Conservation (phyloP, 2,329 filamentous ascomycete species). For the Sporothrix mexicana region DNA sequence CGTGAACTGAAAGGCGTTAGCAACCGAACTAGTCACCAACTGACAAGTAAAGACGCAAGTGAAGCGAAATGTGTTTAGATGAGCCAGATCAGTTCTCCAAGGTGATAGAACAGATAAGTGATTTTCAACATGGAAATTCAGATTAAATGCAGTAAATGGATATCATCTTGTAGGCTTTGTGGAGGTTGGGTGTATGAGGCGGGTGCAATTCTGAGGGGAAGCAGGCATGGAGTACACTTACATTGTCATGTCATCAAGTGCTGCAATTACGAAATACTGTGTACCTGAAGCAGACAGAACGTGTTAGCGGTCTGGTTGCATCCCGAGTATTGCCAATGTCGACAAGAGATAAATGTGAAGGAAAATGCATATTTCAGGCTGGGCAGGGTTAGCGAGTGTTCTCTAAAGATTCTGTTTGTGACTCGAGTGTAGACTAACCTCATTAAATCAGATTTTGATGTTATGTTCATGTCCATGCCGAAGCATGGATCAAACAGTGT, state of each 20-base stretch:
- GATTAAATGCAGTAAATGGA: constrained; percentile 53
- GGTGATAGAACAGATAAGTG: constrained; percentile 52
- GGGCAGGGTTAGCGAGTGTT: constrained; percentile 34
- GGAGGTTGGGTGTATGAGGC: background rate
- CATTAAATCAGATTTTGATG: constrained; percentile 61
- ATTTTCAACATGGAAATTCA: constrained; percentile 63
- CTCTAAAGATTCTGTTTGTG: background rate
- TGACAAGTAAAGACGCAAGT: constrained; percentile 36
- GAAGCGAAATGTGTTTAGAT: background rate
- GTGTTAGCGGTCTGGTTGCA: constrained; percentile 27
- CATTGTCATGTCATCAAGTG: background rate
- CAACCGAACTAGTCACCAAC: background rate
- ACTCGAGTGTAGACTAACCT: constrained; percentile 42
- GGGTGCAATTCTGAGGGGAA: background rate
- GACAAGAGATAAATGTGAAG: constrained; percentile 8
- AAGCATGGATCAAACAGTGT: constrained; percentile 63
- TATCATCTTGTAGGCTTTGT: constrained; percentile 51
- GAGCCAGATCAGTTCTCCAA: constrained; percentile 65
- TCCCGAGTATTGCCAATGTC: constrained; percentile 4
- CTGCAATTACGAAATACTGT: background rate
- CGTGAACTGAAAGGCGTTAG: background rate
- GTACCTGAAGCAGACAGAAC: constrained; percentile 33
- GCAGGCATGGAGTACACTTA: background rate
- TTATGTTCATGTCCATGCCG: constrained; percentile 59
- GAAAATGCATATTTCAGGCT: constrained; percentile 39